Base-by-base conservation (phyloP, 1,284 basidiomycete genomes). In the Ganoderma lucidum region DNA sequence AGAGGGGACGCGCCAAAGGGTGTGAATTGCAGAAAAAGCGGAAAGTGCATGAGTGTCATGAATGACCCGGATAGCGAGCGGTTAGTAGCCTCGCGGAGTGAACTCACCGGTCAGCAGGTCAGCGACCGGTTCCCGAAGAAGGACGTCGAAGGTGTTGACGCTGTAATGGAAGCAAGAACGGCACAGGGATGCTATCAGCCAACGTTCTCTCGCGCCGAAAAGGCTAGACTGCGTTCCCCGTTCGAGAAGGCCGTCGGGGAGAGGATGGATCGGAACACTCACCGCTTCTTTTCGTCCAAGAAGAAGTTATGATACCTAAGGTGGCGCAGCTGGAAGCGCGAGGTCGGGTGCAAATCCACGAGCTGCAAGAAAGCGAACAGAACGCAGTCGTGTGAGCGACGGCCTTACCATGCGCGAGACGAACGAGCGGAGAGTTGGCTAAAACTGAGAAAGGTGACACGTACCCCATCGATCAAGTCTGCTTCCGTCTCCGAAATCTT, bases 221-320 rank as follows among this genome's bases (percentile, higher is more conserved):
- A 37, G 56, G 37, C 42, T 41, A 64, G 62, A 19, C 39, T 28
- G 6, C 10, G 14, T 30, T 37, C 8, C 56, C 32, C 56, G 58
- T n/a, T 23, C 58, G 39, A 44, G 60, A 55, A 35, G 65, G 17
- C 12, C 23, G 55, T 10, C 32, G 35, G 45, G 48, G 62, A 30
- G 37, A 53, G 48, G 35, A 9, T 12, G 28, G 30, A 71, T 41
- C 59, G 59, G 39, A 61, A 10, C 51, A 48, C 39, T 5, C 44
- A 61, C 59, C 15, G 39, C 23, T 61, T 61, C 59, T 42, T 41
- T 42, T 61, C 74, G 63, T 78, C 77, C 23, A 73, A 53, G 72
- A 80, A 80, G 75, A 75, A 80, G n/a, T 71, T 69, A 58, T 78
- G 77, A 14, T 73, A 62, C 68, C 74, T 72, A 32, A 81, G 74